A percentile compares a stretch with the other conserved stretches of the same genome.
Evolutionary conservation across 139 green algal species (phyloP).

Genomic region (Chlamydomonas incerta): DNA sequence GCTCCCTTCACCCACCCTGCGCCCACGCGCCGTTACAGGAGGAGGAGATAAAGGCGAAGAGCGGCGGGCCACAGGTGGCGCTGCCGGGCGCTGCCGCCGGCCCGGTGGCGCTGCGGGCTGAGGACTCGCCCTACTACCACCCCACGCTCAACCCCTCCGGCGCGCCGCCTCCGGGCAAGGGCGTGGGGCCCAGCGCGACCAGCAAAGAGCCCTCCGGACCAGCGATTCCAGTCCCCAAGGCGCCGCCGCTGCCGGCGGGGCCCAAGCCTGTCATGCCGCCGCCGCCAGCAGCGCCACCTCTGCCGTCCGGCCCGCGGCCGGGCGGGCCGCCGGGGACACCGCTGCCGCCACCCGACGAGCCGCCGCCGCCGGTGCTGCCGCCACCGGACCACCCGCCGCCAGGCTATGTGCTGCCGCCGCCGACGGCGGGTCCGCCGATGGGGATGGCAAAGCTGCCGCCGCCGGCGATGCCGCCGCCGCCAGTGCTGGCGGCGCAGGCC

Average conservation of each 20-base stretch:
- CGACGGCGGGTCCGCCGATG: neutral
- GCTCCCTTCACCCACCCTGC: too few relatives aligned
- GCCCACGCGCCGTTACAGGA: neutral
- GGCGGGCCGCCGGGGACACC: neutral
- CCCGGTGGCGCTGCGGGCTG: slow-evolving; percentile 47
- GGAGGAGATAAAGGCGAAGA: slow-evolving; percentile 26
- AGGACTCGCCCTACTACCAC: slow-evolving; percentile 83
- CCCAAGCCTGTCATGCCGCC: slow-evolving; percentile 56
- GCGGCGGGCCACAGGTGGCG: slow-evolving; percentile 11
- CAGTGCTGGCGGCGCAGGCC: slow-evolving; percentile 14
- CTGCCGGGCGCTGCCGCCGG: slow-evolving; percentile 5
- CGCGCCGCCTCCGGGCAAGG: slow-evolving; percentile 66
- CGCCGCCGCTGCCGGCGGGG: slow-evolving; percentile 73
- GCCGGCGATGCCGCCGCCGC: slow-evolving; percentile 15
- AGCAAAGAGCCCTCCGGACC: slow-evolving; percentile 20
- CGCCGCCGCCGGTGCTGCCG: slow-evolving; percentile 51
- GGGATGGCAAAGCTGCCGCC: neutral
- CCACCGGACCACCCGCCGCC: slow-evolving; percentile 48
- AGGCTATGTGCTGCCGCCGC: slow-evolving; percentile 49
- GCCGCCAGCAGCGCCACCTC: slow-evolving; percentile 54
- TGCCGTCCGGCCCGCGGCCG: slow-evolving; percentile 41
- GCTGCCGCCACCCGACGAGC: slow-evolving; percentile 31
- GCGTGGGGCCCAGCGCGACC: slow-evolving; percentile 15
- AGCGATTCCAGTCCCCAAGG: slow-evolving; percentile 69
- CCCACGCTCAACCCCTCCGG: slow-evolving; percentile 77